Conservation (phyloP, 768 basidiomycete genomes). For the Kwoniella botswanensis region DNA sequence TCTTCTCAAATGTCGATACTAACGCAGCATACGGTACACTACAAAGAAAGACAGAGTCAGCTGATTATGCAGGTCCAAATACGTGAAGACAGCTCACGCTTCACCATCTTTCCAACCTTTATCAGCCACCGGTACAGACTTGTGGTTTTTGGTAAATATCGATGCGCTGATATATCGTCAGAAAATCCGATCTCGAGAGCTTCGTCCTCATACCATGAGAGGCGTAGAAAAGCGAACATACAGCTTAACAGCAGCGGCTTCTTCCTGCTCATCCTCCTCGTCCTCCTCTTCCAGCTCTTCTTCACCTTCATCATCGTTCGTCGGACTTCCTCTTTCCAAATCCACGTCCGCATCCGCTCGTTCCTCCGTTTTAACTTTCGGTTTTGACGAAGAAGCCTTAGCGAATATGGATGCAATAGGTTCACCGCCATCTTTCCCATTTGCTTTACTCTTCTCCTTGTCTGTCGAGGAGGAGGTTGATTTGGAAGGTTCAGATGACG, state of each 20-base stretch:
- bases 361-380: slow-evolving; percentile 24
- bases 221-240: slow-evolving; percentile 46
- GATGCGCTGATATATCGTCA: slow-evolving; percentile 44
- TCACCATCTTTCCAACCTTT: slow-evolving; percentile 79
- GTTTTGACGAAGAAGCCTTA: slow-evolving; percentile 26
- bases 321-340: slow-evolving; percentile 14
- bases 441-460: slow-evolving; percentile 14
- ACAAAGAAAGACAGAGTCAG: no score
- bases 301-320: slow-evolving; percentile 59
- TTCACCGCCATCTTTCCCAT: slow-evolving; percentile 29
- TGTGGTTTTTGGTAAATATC: slow-evolving; percentile 51
- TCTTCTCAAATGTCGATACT: slow-evolving; percentile 81
- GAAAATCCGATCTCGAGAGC: slow-evolving; percentile 26
- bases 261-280: slow-evolving; percentile 56
- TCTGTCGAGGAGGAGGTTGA: slow-evolving; percentile 2
- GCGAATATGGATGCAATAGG: slow-evolving; percentile 51
- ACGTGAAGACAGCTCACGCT: slow-evolving; percentile 65
- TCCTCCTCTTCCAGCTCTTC: slow-evolving; percentile 57
- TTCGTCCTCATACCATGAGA: not conserved
- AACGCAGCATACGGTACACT: slow-evolving; percentile 92
- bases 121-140: slow-evolving; percentile 60
- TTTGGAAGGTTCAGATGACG: slow-evolving; percentile 9
- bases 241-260: slow-evolving; percentile 68
- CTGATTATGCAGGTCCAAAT: no score
- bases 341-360: not conserved